Evolutionary conservation across 352 stramenopile species (phyloP), one percentile per base, ranked within the genome.

Genomic region (Phytophthora vignae): DNA sequence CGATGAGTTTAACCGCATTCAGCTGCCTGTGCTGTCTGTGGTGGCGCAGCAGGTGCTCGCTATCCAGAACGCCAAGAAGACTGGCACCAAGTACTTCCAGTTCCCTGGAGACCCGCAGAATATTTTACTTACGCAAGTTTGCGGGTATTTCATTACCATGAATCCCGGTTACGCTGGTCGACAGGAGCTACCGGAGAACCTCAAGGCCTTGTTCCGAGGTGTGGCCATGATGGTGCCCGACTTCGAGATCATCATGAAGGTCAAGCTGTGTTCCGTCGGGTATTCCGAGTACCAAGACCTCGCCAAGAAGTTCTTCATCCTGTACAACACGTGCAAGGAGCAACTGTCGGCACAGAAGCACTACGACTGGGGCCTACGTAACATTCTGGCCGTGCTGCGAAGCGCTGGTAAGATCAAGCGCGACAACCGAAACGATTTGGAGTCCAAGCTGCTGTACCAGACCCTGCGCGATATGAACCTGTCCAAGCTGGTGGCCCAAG

Each of bases 111-210:
- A 99, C 68, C 96, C 97, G 10, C 96, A 99, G 77, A 99, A 99
- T 76, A 98, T 99, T 63, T 68, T 98, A 48, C 82, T 99, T 3
- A 97, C 98, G 36, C 96, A 96, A 12, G 94, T 98, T 10, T 99
- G 96, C 60, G 97, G 96, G 3, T 99, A 99, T 77, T 99, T 99
- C 74, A 99, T 99, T 71, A 99, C 98, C 2, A 99, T 99, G 98
- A 99, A 99, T 77, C 98, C 98, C 4, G 98, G 98, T 55, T 99
- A 99, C 71, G 97, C 97, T 54, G 98, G 98, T 58, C 90, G 98
- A 8, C 97, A 99, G 73, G 98, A 99, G 73, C 80, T 99, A 2
- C 98, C 98, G 6, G 98, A 99, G 78, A 99, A 99, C 72, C 84
- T 99, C 9, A 99, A 99, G 77, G 96, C 96, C 10, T 81, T 98